phyloP scores from a whole-genome alignment of 2,329 filamentous ascomycete genomes.

The Aureobasidium lini region DNA sequence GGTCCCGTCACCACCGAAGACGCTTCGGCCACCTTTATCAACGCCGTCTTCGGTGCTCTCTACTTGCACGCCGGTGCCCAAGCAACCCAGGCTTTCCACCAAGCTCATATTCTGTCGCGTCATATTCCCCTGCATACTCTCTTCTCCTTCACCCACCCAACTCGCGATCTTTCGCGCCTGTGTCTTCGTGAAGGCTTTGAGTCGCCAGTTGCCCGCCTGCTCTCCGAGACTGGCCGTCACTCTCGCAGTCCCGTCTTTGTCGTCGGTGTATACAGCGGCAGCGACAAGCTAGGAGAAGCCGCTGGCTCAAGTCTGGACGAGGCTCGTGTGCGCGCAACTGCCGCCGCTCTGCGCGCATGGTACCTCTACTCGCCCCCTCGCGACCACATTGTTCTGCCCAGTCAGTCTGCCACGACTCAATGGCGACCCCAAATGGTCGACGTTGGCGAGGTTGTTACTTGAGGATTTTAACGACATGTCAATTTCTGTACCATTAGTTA shows the following conservation, averaged over 20 bases:
- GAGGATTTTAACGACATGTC: slow-evolving; percentile 7
- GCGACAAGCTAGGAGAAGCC: slow-evolving; percentile 89
- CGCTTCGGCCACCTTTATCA: slow-evolving; percentile 70
- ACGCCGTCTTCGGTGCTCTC: slow-evolving; percentile 74
- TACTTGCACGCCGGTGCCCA: slow-evolving; percentile 77
- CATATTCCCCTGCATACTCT: slow-evolving; percentile 52
- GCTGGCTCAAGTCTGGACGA: slow-evolving; percentile 69
- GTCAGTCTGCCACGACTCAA: slow-evolving; percentile 34
- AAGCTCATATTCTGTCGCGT: slow-evolving; percentile 63
- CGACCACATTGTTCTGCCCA: slow-evolving; percentile 44
- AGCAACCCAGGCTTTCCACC: slow-evolving; percentile 74
- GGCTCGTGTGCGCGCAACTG: slow-evolving; percentile 70
- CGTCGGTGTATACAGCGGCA: slow-evolving; percentile 86
- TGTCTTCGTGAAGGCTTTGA: slow-evolving; percentile 89
- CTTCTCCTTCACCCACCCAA: slow-evolving; percentile 79
- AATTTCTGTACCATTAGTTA: slow-evolving; percentile 10
- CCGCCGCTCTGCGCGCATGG: slow-evolving; percentile 85
- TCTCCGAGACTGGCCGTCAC: slow-evolving; percentile 81
- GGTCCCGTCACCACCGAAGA: slow-evolving; percentile 41
- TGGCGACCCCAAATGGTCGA: slow-evolving; percentile 53
- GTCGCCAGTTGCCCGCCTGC: slow-evolving; percentile 72
- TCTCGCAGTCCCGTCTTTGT: slow-evolving; percentile 85
- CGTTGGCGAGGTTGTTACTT: slow-evolving; percentile 48
- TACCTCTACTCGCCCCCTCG: slow-evolving; percentile 81
- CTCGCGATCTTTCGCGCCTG: slow-evolving; percentile 71